Percentiles rank a stretch among this genome's conserved stretches.
Conservation (phyloP, 78 protist species). For the Dictyostelium firmibasis region DNA sequence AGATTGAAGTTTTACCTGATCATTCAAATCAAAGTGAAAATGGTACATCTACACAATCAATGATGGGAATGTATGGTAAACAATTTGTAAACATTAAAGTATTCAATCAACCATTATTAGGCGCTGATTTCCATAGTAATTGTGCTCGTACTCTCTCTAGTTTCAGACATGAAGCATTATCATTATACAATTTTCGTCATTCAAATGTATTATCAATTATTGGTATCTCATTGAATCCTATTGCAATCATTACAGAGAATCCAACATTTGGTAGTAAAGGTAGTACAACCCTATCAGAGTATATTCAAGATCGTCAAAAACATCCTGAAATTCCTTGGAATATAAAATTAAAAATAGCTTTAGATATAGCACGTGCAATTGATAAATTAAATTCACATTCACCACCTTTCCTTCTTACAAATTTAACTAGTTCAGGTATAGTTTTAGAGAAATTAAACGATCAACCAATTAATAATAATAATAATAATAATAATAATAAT, state of each 20-base stretch:
- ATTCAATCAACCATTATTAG: conserved; percentile 22
- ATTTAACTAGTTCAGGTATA: conserved; percentile 1
- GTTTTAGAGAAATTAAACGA: not conserved
- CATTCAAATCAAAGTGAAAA: not conserved
- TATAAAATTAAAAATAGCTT: conserved; percentile 43
- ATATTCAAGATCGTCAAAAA: conserved; percentile 55
- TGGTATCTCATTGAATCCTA: conserved; percentile 48
- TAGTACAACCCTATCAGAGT: conserved; percentile 44
- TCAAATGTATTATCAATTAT: conserved; percentile 34
- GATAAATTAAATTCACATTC: conserved; percentile 13
- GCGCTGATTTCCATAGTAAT: not conserved
- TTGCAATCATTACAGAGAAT: conserved; percentile 62
- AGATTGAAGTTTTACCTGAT: conserved; percentile 25
- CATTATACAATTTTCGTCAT: conserved; percentile 32
- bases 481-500: no score
- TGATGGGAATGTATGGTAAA: conserved; percentile 41
- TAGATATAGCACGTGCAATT: conserved; percentile 63
- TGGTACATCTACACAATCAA: not conserved
- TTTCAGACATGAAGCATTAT: conserved; percentile 55
- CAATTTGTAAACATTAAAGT: conserved; percentile 38
- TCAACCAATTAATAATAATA: not conserved
- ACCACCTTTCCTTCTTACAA: conserved; percentile 55
- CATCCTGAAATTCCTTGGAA: conserved; percentile 69
- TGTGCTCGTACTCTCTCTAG: not conserved
- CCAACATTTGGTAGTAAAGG: conserved; percentile 55